Evolutionary conservation across 306 rosid species (phyloP), one percentile per base, ranked within the genome.

Genomic region (Cucumis melo): DNA sequence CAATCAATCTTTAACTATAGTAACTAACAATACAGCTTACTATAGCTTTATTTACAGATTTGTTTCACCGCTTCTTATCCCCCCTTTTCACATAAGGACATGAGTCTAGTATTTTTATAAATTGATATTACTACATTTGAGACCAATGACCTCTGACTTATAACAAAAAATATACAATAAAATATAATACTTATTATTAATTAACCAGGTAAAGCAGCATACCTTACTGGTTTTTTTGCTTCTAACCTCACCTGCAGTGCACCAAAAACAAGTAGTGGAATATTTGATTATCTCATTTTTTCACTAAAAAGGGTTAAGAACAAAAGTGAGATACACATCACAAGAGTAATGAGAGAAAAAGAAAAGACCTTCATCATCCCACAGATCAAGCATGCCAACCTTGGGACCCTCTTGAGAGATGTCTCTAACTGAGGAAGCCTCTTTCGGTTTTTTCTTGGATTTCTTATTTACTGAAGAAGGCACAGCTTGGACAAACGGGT

Each of bases 401-500:
- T 88, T 83, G n/a, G 74, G 44, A 81, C 10, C 80, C 38, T 48
- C 83, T 75, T 73, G 83, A 81, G 79, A 63, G n/a, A 38, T 80
- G 58, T 56, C 86, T 59, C 72, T 44, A 17, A 66, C 44, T 38
- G 78, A 79, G 8, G 86, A 68, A 61, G 77, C 71, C 39, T 65
- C 78, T 76, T 85, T 86, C 17, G 24, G 78, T 23, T 67, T 85
- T 80, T 82, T 92, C 75, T 87, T 81, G 38, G 85, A 58, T 74
- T 90, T 94, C 90, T 90, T 92, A 59, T 65, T 63, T 17, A 75
- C 85, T 2, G 99, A 92, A 83, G 95, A 88, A 15, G 92, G 92
- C 27, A 94, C 96, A 13, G 90, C 78, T 10, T 60, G 82, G 51
- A 94, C 92, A 88, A 94, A 92, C 38, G 86, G 93, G 77, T 92